Evolutionary conservation across 257 asterid genomes (phyloP).

Genomic region (Jacaranda copaia): DNA sequence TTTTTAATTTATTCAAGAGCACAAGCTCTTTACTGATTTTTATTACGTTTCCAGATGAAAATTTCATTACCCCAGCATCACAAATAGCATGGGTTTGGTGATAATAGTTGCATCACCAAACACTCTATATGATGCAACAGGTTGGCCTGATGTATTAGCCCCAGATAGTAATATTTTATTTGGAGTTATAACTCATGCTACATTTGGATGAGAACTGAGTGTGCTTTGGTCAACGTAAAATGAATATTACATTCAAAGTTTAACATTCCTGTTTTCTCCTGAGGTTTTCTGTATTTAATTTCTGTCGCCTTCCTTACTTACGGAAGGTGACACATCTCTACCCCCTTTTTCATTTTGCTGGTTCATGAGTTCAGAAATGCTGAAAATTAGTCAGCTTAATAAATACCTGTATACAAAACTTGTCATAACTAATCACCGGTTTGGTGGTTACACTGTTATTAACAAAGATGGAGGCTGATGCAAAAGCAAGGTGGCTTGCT

Average conservation of each 20-base stretch:
- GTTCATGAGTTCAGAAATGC: neutral
- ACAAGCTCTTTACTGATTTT: neutral
- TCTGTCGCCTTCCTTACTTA: neutral
- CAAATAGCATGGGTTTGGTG: constrained; percentile 52
- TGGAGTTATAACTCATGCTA: constrained; percentile 79
- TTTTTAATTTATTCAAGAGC: neutral
- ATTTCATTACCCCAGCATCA: constrained; percentile 48
- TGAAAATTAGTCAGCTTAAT: constrained; percentile 17
- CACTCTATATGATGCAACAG: constrained; percentile 59
- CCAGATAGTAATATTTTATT: constrained; percentile 57
- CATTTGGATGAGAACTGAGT: constrained; percentile 40
- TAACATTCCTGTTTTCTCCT: constrained; percentile 10
- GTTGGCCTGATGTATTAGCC: constrained; percentile 62
- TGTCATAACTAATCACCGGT: no score
- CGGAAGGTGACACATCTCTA: neutral
- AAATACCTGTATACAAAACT: constrained; percentile 13
- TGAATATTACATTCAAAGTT: constrained; percentile 2
- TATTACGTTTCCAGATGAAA: neutral
- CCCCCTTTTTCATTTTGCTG: neutral
- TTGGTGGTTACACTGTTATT: no score
- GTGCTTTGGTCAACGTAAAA: neutral
- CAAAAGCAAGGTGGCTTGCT: constrained; percentile 19
- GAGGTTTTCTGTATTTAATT: neutral
- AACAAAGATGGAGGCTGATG: no score
- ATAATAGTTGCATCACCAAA: constrained; percentile 51